Base-by-base conservation (phyloP, 2,329 filamentous ascomycete genomes). In the Fusarium agapanthi region DNA sequence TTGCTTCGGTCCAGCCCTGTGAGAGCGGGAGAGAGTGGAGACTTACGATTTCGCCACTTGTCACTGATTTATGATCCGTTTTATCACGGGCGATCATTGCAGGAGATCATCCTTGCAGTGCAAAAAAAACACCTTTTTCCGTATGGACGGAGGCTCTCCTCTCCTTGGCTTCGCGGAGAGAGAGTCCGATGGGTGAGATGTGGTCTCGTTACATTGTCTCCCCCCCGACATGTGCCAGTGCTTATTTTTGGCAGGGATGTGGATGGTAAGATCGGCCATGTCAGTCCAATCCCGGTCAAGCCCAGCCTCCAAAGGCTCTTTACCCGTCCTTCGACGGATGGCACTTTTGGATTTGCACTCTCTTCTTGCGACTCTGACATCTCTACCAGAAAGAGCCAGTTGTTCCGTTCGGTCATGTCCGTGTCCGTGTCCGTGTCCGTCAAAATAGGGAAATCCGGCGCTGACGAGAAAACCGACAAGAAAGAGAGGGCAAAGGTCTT, bases 191-290 rank as follows among this genome's bases (percentile, higher is more conserved):
- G 50, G 24, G 50, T 54, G 20, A 60, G 75, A 65, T 75, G 67
- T 67, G 50, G 63, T 64, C 35, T 64, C 63, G 65, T 65, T 67
- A 53, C 65, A 73, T 65, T 74, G 38, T 67, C 40, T 60, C 53
- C 56, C 35, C 67, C 51, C 57, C 37, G 28, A 57, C 68, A 58
- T 58, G 51, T 67, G 32, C 67, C 61, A 73, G 61, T 56, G 71
- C 71, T 73, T 73, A 73, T 73, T 73, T 71, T 51, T 67, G 56
- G 56, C 71, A 72, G 53, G 71, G 71, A 65, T 73, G 53, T 54
- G 55, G 51, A 65, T 74, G 63, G 67, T 74, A 54, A 72, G 71
- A 69, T 73, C 63, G 58, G 45, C 67, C 63, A 57, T 64, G 66
- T 71, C 66, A 62, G 44, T 69, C 66, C 47, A 56, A 61, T 64